Base-by-base conservation (phyloP, 2,329 filamentous ascomycete genomes). In the Cadophora gregata region DNA sequence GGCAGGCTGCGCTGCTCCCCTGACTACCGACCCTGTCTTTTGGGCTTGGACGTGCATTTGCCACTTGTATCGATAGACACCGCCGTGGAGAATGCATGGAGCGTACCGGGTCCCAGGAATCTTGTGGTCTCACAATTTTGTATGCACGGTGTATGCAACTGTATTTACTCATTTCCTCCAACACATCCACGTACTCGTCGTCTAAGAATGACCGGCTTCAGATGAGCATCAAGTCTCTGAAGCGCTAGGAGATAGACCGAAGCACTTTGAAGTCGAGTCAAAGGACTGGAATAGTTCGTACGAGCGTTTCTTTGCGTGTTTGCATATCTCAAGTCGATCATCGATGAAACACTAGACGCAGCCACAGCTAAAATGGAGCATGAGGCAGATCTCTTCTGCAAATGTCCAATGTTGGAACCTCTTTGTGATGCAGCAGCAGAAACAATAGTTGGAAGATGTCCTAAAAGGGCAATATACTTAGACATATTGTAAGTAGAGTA, bases 251-350 rank as follows among this genome's bases (percentile, higher is more conserved):
- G 42, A 47, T 21, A 47, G 21, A 3, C n/a, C 19, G n/a, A 47
- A 47, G 42, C 42, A 21, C 19, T 42, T 42, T 42, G 12, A 42
- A 16, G 38, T 16, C 14, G 38, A 42, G 16, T 16, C 19, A 16
- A 3, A 5, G 2, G 16, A 12, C 38, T 6, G 42, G 19, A 21
- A 47, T 47, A 47, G 42, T 47, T 47, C 42, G 3, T 8, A 47
- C 12, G 3, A 19, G 12, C 38, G n/a, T n/a, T n/a, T n/a, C n/a
- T n/a, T n/a, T n/a, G n/a, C n/a, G n/a, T 47, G n/a, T 47, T 6
- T 47, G n/a, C 42, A 47, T 47, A 47, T 47, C 42, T 47, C 42
- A 47, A 47, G 42, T 47, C 42, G 42, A 47, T 47, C 19, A 47
- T 47, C 21, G 19, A 4, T 47, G 42, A 21, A 47, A 47, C 42